Percentiles rank a stretch among this genome's conserved stretches.
phyloP scores from a whole-genome alignment of 108 stramenopile species.

The Epipyxis sp. region DNA sequence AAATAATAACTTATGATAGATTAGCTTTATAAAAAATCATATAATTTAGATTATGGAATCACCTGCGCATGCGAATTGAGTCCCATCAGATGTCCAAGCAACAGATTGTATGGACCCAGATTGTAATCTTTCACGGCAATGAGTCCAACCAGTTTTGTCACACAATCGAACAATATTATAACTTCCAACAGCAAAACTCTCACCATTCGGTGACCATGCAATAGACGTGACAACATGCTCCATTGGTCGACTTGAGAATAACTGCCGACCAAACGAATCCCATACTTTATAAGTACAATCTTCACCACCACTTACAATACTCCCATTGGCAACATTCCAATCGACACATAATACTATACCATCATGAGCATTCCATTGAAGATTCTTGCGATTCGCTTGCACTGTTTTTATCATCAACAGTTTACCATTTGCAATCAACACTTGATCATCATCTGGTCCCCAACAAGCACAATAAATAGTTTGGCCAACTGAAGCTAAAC shows the following conservation, averaged over 20 bases:
- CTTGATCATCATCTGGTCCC: constrained; percentile 54
- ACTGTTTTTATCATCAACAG: constrained; percentile 48
- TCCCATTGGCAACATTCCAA: constrained; percentile 53
- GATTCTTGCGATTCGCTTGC: constrained; percentile 39
- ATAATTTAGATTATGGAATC: too few species aligned
- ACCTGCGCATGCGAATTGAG: constrained; percentile 53
- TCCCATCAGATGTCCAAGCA: constrained; percentile 60
- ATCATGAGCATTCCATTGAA: constrained; percentile 59
- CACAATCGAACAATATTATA: constrained; percentile 58
- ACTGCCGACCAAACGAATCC: constrained; percentile 42
- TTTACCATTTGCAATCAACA: constrained; percentile 48
- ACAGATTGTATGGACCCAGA: constrained; percentile 53
- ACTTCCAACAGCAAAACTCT: constrained; percentile 59
- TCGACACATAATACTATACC: constrained; percentile 55
- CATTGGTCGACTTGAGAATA: constrained; percentile 50
- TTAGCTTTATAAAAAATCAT: too few species aligned
- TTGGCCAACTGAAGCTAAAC: constrained; percentile 46
- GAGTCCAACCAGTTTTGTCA: constrained; percentile 65
- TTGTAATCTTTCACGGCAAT: constrained; percentile 44
- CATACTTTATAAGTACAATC: constrained; percentile 56
- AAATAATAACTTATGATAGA: too few species aligned
- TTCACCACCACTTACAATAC: constrained; percentile 62
- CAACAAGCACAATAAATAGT: constrained; percentile 57
- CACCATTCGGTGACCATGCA: constrained; percentile 60
- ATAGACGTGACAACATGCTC: constrained; percentile 60